Evolutionary conservation across 2,329 filamentous ascomycete genomes (phyloP), one percentile per base, ranked within the genome.

Genomic region (Penicillium polonicum): DNA sequence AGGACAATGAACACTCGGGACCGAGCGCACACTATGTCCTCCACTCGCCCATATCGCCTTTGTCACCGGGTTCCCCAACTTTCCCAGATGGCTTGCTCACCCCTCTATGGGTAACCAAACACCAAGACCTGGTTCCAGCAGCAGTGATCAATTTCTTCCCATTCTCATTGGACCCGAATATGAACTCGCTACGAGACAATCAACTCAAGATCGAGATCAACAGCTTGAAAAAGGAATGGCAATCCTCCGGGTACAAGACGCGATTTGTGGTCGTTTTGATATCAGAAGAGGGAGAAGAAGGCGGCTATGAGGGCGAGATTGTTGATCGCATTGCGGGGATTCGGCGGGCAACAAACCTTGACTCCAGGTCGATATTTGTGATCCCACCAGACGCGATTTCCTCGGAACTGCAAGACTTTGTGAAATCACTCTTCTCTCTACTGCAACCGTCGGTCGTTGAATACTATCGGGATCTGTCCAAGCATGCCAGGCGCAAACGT

Each of bases 401-500:
- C 3, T 82, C 84, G 1, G 91, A 96, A 69, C 77, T 95, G 23
- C 83, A 86, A 59, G 85, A 86, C 8, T 91, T 93, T 63, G 86
- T 89, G 0, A 85, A 88, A 54, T 88, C 84, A 51, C 84, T 96
- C 41, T 80, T 97, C 46, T 80, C 85, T 2, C 83, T 88, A 1
- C 74, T 97, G 44, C 91, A 93, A 59, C 85, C 87, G 1, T 80
- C 87, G 21, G 86, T 90, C 21, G 79, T 93, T 45, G 94, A 99
- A 67, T 96, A 97, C 74, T 97, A 97, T 73, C 84, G 92, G 45
- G 93, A 99, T 67, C 82, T 97, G 13, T 92, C 91, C n/a, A 92
- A 96, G 59, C 93, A 96, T 78, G 83, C 89, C 10, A 86, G 92
- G 65, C 89, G 94, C 72, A 97, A 97, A 79, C 88, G 90, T 65